Conservation (phyloP, 805 yeast species). For the Cyberlindnera maritima region DNA sequence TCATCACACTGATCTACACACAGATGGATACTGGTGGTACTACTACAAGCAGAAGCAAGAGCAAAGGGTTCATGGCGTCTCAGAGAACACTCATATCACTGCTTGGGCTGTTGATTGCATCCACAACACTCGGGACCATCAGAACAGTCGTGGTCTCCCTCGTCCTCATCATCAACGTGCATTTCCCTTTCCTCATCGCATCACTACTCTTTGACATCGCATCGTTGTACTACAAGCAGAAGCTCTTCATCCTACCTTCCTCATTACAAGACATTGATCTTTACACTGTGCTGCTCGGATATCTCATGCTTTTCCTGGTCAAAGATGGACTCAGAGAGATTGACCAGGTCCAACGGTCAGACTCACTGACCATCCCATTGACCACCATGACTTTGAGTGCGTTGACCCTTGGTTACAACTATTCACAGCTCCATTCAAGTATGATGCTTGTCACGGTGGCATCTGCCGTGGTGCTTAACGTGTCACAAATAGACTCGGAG, state of each 20-base stretch:
- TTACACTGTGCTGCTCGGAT: constrained; percentile 1
- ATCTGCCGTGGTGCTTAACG: constrained; percentile 21
- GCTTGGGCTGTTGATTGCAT: constrained; percentile 12
- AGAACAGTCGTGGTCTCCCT: constrained; percentile 23
- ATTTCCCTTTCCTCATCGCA: constrained; percentile 7
- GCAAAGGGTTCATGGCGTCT: neutral
- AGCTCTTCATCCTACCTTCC: neutral
- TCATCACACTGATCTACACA: constrained; percentile 14
- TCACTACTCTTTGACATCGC: constrained; percentile 19
- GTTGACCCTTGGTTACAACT: neutral
- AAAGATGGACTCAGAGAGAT: constrained; percentile 16
- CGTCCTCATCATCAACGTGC: constrained; percentile 20
- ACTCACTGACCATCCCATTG: constrained; percentile 5
- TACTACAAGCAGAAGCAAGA: neutral
- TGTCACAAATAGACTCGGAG: constrained; percentile 19
- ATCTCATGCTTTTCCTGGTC: constrained; percentile 2
- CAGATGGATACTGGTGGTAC: constrained; percentile 1
- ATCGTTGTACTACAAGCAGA: constrained; percentile 4
- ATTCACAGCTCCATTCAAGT: constrained; percentile 16
- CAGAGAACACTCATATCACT: constrained; percentile 10
- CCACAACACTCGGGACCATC: constrained; percentile 22
- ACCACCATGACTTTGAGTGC: neutral
- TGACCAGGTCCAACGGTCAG: constrained; percentile 5
- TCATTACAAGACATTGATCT: neutral
- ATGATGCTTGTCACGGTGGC: constrained; percentile 28